Evolutionary conservation across 140 eudicot genomes (phyloP), one percentile per base, ranked within the genome.

Genomic region (Anethum foeniculum): DNA sequence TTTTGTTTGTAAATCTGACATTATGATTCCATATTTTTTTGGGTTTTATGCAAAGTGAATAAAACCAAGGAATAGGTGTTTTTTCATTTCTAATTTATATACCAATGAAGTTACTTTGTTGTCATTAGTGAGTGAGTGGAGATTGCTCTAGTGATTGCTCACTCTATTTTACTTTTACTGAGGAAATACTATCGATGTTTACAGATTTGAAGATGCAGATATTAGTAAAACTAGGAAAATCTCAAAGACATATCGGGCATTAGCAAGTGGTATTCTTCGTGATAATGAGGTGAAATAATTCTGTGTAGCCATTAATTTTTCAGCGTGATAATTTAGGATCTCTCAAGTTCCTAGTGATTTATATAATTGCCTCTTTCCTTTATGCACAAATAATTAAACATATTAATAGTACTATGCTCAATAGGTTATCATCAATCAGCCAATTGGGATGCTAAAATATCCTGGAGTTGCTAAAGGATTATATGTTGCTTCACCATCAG

Each of bases 391-490:
- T 43, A 56, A 21, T 18, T 79, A 23, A 52, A 43, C 46, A 64
- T 38, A 15, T 44, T 60, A 39, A 78, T 36, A 36, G 27, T 25
- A 60, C 51, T 25, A 23, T 77, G 60, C 80, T 44, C 77, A 58
- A 73, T 86, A 95, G 99, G 85, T 92, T 80, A 79, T 83, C 64
- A 86, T 92, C 74, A 88, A 90, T 62, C 89, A 92, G 84, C 95
- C 99, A 77, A 95, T 95, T 88, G 99, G 99, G 62, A 80, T 83
- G 48, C 87, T 88, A 75, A 88, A 85, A 84, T 95, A 95, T 87
- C 90, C 93, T 77, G 97, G 97, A 46, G 99, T 95, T 39, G 97
- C 99, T 65, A 89, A 88, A 84, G 99, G 99, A 81, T 88, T 95
- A 82, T 95, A 92, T 85, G 97, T 95, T 83, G 97, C 99, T 75